Evolutionary conservation across 1,284 basidiomycete genomes (phyloP).

Genomic region (Tetrapyrgos nigripes): DNA sequence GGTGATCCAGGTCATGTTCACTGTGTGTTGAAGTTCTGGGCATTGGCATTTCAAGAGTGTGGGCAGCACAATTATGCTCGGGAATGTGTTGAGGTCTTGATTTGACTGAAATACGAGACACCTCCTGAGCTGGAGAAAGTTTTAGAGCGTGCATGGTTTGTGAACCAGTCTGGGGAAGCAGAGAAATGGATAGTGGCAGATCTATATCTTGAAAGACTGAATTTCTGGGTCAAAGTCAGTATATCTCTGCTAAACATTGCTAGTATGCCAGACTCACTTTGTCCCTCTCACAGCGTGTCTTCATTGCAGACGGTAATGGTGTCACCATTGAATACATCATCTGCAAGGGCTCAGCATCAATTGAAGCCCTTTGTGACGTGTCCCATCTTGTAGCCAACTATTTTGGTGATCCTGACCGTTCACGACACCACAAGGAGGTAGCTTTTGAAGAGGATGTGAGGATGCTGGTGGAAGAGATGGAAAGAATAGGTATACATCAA

Average conservation of each 20-base stretch:
- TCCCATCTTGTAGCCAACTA: slow-evolving; percentile 21
- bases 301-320: slow-evolving; percentile 28
- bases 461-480: slow-evolving; percentile 24
- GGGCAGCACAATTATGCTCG: slow-evolving; percentile 35
- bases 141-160: slow-evolving; percentile 33
- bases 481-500: slow-evolving; percentile 9
- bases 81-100: slow-evolving; percentile 32
- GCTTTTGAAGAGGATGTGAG: slow-evolving; percentile 25
- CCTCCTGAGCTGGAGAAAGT: slow-evolving; percentile 16
- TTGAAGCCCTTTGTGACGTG: slow-evolving; percentile 32
- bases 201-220: slow-evolving; percentile 30
- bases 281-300: slow-evolving; percentile 27
- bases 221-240: slow-evolving; percentile 31
- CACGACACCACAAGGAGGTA: slow-evolving; percentile 26
- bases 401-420: slow-evolving; percentile 27
- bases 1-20: slow-evolving; percentile 33
- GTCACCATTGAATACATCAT: slow-evolving; percentile 32
- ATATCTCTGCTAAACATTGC: not conserved
- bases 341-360: slow-evolving; percentile 32
- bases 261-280: not conserved
- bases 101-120: slow-evolving; percentile 32
- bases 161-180: slow-evolving; percentile 22
- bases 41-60: slow-evolving; percentile 30
- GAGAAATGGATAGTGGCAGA: slow-evolving; percentile 25
- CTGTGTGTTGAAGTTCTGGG: slow-evolving; percentile 31